These are phyloP conservation scores for Davidsoniella neocaledoniae DNA, from an alignment of 2,329 filamentous ascomycete species.

Conservation along the genomic window DNA sequence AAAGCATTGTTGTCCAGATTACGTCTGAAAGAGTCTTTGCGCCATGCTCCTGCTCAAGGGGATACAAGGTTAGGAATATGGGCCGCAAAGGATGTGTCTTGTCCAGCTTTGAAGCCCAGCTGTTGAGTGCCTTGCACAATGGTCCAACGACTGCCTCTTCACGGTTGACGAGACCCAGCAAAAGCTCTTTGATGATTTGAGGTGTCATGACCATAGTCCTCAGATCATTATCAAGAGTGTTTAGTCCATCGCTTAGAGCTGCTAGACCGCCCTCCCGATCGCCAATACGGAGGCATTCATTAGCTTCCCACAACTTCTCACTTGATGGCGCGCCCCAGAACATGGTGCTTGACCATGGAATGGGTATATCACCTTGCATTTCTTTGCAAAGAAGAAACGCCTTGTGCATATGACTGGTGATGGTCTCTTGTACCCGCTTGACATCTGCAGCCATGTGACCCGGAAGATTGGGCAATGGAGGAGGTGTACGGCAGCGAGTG, in stretches of 20 bases:
- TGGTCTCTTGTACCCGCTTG: slow-evolving; percentile 26
- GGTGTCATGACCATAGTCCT: slow-evolving; percentile 23
- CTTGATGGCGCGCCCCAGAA: slow-evolving; percentile 28
- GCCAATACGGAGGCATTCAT: slow-evolving; percentile 25
- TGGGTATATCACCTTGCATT: slow-evolving; percentile 23
- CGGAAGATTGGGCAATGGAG: slow-evolving; percentile 24
- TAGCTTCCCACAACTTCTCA: slow-evolving; percentile 27
- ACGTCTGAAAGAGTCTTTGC: slow-evolving; percentile 26
- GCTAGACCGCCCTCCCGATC: slow-evolving; percentile 25
- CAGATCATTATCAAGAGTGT: slow-evolving; percentile 26
- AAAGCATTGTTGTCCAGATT: slow-evolving; percentile 25
- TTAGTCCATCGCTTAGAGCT: slow-evolving; percentile 26
- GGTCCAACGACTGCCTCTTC: slow-evolving; percentile 29
- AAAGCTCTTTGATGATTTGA: slow-evolving; percentile 26
- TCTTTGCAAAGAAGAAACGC: slow-evolving; percentile 27
- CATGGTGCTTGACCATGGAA: slow-evolving; percentile 26
- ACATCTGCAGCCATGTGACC: slow-evolving; percentile 27
- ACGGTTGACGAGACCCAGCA: slow-evolving; percentile 27
- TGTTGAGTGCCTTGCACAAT: slow-evolving; percentile 28
- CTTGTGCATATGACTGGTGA: slow-evolving; percentile 28
- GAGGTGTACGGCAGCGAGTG: slow-evolving; percentile 28
- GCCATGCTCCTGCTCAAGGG: slow-evolving; percentile 29
- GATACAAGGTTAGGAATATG: slow-evolving; percentile 27
- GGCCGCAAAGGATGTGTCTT: slow-evolving; percentile 26
- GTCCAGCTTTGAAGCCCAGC: slow-evolving; percentile 27